A percentile compares a stretch with the other conserved stretches of the same genome.
Evolutionary conservation across 345 rosid species (phyloP).

Genomic region (Nephelium lappaceum): DNA sequence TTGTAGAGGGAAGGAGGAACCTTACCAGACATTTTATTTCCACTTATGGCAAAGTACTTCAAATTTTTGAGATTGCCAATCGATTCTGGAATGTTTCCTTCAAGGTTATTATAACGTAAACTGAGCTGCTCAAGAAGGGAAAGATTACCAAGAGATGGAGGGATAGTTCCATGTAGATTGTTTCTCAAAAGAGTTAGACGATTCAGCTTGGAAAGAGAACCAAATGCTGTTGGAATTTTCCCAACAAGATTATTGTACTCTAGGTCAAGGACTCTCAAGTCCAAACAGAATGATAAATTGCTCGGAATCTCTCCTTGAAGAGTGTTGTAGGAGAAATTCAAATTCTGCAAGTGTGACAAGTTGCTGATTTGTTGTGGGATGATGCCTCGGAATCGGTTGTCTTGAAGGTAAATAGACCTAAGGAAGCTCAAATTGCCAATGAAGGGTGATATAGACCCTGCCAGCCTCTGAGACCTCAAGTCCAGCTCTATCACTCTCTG

Average conservation of each 20-base stretch:
- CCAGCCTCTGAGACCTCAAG: slow-evolving; percentile 8
- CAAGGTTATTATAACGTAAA: not conserved
- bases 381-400: slow-evolving; percentile 10
- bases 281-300: slow-evolving; percentile 1
- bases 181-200: not conserved
- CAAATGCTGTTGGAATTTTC: slow-evolving; percentile 14
- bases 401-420: not conserved
- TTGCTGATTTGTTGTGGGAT: slow-evolving; percentile 11
- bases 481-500: slow-evolving; percentile 3
- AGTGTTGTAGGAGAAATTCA: not conserved
- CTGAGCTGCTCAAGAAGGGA: not conserved
- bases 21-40: slow-evolving; percentile 1
- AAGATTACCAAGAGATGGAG: slow-evolving; percentile 20
- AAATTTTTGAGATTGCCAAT: slow-evolving; percentile 12
- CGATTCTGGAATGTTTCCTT: slow-evolving; percentile 13
- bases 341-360: not conserved
- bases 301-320: slow-evolving; percentile 14
- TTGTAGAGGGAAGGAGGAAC: slow-evolving; percentile 16
- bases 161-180: slow-evolving; percentile 12
- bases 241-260: not conserved
- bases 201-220: slow-evolving; percentile 14
- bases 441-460: not conserved
- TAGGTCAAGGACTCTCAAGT: slow-evolving; percentile 3
- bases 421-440: slow-evolving; percentile 13
- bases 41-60: not conserved